Conservation (phyloP, 495 filamentous ascomycete genomes). For the Eremomyces bilateralis region DNA sequence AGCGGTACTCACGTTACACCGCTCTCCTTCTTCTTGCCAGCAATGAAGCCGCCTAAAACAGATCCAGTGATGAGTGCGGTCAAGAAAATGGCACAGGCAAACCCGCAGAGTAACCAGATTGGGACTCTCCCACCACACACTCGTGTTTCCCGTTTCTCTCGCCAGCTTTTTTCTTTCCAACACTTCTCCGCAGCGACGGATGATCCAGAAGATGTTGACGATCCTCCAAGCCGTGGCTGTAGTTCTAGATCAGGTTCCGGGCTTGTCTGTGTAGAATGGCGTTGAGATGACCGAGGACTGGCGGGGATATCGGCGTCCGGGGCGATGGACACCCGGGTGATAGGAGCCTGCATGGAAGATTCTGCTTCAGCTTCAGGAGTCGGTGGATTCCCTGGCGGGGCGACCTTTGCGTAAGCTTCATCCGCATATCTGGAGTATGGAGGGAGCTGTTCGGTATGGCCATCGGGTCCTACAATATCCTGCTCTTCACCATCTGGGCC, state of each 20-base stretch:
- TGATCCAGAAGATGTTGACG: neutral
- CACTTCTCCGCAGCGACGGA: conserved; percentile 1
- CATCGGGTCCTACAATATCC: conserved; percentile 73
- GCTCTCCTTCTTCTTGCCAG: neutral
- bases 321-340: no score
- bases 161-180: conserved; percentile 15
- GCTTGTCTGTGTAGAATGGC: neutral
- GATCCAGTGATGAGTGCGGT: conserved; percentile 20
- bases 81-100: conserved; percentile 33
- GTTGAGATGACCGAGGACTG: neutral
- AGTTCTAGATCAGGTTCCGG: conserved; percentile 10
- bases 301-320: neutral
- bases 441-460: conserved; percentile 73
- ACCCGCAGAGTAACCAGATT: conserved; percentile 19
- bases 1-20: neutral
- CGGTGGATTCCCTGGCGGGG: conserved; percentile 6
- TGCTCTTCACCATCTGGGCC: conserved; percentile 72
- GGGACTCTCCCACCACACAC: conserved; percentile 15
- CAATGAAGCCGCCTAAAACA: neutral
- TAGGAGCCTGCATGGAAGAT: no score
- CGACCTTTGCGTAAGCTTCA: conserved; percentile 16
- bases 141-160: conserved; percentile 13
- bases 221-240: conserved; percentile 8
- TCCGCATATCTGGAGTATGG: conserved; percentile 71
- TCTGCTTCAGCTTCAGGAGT: no score